A percentile compares a stretch with the other conserved stretches of the same genome.
Conservation (phyloP, 2,329 filamentous ascomycete genomes). For the Phaeosphaeriaceae sp. region DNA sequence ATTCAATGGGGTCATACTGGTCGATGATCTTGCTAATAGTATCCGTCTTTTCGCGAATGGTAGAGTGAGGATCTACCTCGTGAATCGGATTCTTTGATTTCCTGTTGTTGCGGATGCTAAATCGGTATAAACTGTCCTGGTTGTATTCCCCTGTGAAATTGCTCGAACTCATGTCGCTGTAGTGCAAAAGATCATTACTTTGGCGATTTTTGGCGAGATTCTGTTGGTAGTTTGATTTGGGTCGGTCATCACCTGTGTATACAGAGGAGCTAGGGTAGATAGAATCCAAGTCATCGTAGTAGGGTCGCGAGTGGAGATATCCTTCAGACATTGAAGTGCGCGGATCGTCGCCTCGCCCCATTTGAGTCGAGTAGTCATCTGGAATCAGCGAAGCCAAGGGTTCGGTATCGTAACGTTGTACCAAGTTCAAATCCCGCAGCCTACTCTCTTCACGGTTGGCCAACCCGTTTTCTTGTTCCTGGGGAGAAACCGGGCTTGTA, state of each 20-base stretch:
- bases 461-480: background rate
- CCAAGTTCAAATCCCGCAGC: background rate
- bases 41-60: slow-evolving; percentile 31
- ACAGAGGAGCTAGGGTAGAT: slow-evolving; percentile 40
- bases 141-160: slow-evolving; percentile 22
- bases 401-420: slow-evolving; percentile 11
- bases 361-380: slow-evolving; percentile 30
- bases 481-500: slow-evolving; percentile 11
- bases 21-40: slow-evolving; percentile 44
- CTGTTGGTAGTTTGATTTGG: slow-evolving; percentile 27
- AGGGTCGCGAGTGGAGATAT: slow-evolving; percentile 18
- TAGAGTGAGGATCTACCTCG: slow-evolving; percentile 19
- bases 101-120: slow-evolving; percentile 13
- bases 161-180: slow-evolving; percentile 19
- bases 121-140: slow-evolving; percentile 20
- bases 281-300: slow-evolving; percentile 40
- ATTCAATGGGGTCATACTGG: slow-evolving; percentile 26
- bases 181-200: slow-evolving; percentile 29
- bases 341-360: slow-evolving; percentile 18
- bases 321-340: slow-evolving; percentile 16
- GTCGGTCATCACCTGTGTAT: slow-evolving; percentile 35
- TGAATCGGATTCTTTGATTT: slow-evolving; percentile 19
- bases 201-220: slow-evolving; percentile 23
- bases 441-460: slow-evolving; percentile 14
- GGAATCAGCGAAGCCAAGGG: slow-evolving; percentile 40